Conservation (phyloP, 345 rosid species). For the Lagerstroemia speciosa region DNA sequence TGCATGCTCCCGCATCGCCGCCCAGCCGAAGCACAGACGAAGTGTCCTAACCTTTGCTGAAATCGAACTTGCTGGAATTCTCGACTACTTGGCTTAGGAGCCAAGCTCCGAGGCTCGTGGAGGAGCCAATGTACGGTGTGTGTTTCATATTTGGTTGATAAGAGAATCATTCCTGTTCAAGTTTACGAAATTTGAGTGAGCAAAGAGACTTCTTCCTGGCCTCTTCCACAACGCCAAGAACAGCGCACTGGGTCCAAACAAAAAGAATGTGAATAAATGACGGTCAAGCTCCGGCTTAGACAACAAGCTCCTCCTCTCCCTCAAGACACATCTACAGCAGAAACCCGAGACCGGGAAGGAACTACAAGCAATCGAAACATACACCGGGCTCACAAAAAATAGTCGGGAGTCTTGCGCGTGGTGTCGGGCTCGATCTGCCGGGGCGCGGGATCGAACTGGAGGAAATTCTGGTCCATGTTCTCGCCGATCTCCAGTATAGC, state of each 20-base stretch:
- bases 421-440: constrained; percentile 90
- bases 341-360: constrained; percentile 15
- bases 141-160: too few species aligned
- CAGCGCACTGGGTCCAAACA: constrained; percentile 28
- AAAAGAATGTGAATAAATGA: constrained; percentile 25
- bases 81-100: too few species aligned
- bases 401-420: constrained; percentile 93
- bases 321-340: constrained; percentile 43
- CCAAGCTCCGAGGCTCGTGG: too few species aligned
- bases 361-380: constrained; percentile 27
- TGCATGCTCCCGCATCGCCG: constrained; percentile 46
- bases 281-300: constrained; percentile 35
- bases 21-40: constrained; percentile 55
- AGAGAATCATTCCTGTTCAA: too few species aligned
- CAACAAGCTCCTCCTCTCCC: constrained; percentile 21
- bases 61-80: too few species aligned
- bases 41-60: constrained; percentile 45
- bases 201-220: too few species aligned
- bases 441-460: constrained; percentile 90
- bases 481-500: constrained; percentile 91
- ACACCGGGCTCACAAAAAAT: constrained; percentile 66
- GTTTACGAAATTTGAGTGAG: too few species aligned
- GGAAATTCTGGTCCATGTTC: constrained; percentile 91
- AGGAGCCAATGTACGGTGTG: too few species aligned
- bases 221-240: too few species aligned